Evolutionary conservation across 2,329 filamentous ascomycete species (phyloP).

Genomic region (Hypoxylon sp.): DNA sequence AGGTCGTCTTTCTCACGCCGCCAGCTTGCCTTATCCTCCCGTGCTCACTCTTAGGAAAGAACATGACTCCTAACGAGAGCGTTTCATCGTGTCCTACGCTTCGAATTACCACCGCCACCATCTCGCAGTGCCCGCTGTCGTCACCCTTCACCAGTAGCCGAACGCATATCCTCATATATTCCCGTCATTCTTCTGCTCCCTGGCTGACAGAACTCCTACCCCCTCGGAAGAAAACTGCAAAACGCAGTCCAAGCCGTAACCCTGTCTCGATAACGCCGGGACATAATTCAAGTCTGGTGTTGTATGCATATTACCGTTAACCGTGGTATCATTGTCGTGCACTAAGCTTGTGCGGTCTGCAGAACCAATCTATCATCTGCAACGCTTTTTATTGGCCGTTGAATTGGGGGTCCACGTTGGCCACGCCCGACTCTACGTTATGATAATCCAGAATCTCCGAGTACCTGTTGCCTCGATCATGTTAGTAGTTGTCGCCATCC

Average conservation of each 20-base stretch:
- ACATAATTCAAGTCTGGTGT: constrained; percentile 38
- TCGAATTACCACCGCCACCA: constrained; percentile 35
- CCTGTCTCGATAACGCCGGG: constrained; percentile 43
- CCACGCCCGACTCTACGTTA: constrained; percentile 74
- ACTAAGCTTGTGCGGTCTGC: constrained; percentile 32
- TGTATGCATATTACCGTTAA: constrained; percentile 29
- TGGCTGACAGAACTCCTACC: constrained; percentile 25
- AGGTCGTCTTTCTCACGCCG: constrained; percentile 4
- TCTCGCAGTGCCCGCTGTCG: constrained; percentile 16
- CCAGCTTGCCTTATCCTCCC: constrained; percentile 17
- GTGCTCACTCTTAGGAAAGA: constrained; percentile 12
- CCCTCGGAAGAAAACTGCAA: constrained; percentile 27
- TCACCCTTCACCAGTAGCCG: constrained; percentile 17
- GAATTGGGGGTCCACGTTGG: constrained; percentile 51
- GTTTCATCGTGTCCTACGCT: constrained; percentile 17
- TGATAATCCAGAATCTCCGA: constrained; percentile 99
- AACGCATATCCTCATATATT: constrained; percentile 34
- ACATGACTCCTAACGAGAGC: constrained; percentile 20
- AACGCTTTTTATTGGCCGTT: constrained; percentile 48
- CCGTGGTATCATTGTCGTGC: constrained; percentile 37
- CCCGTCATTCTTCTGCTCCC: constrained; percentile 14
- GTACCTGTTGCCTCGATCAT: constrained; percentile 70
- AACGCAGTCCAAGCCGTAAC: constrained; percentile 36
- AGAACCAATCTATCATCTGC: constrained; percentile 24
- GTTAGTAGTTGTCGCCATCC: constrained; percentile 32